A percentile compares a stretch with the other conserved stretches of the same genome.
These are phyloP conservation scores for Oryza australiensis DNA, from an alignment of 176 grass and related monocot genomes.

Conservation along the genomic window DNA sequence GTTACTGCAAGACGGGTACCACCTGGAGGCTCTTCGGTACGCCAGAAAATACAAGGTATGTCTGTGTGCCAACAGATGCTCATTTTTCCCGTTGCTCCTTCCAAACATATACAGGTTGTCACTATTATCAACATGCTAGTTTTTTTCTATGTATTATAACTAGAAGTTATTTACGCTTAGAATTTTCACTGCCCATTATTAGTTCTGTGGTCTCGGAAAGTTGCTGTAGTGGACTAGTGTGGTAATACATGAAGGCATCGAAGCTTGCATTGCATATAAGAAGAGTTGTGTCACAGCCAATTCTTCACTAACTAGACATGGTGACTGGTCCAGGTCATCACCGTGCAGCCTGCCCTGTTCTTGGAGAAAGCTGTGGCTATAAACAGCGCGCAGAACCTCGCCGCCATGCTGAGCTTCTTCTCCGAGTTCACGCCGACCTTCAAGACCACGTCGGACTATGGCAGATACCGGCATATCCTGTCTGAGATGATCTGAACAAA, in stretches of 20 bases:
- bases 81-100: neutral
- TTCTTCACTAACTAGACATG: constrained; percentile 19
- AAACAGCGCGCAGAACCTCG: constrained; percentile 59
- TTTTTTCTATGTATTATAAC: no score
- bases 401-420: constrained; percentile 82
- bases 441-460: constrained; percentile 61
- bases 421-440: constrained; percentile 79
- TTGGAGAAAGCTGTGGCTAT: constrained; percentile 73
- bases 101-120: neutral
- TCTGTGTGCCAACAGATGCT: neutral
- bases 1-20: constrained; percentile 78
- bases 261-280: neutral
- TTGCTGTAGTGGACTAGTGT: no score
- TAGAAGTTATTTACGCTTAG: no score
- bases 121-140: neutral
- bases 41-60: constrained; percentile 96
- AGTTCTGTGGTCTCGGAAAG: no score
- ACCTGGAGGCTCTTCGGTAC: constrained; percentile 80
- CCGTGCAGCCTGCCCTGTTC: constrained; percentile 78
- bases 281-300: neutral
- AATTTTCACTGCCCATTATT: no score
- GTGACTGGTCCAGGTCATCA: constrained; percentile 60
- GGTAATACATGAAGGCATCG: neutral
- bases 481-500: constrained; percentile 63
- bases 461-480: constrained; percentile 68